Percentiles rank a stretch among this genome's conserved stretches.
These are phyloP conservation scores for Mycena kentingensis DNA, from an alignment of 768 basidiomycete genomes.

Conservation along the genomic window DNA sequence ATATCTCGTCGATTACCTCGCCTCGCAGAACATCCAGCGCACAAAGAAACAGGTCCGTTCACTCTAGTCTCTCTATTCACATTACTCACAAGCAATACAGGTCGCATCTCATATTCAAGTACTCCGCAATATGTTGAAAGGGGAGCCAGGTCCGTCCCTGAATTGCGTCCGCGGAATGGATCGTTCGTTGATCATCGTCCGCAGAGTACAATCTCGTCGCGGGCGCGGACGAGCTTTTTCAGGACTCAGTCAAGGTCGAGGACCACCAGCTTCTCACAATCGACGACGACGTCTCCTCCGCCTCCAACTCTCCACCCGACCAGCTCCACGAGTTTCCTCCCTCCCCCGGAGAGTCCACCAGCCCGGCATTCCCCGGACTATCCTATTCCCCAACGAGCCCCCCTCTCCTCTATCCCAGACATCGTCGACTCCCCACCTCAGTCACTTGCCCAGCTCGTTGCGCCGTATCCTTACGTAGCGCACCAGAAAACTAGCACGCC, in stretches of 20 bases:
- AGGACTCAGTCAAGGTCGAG: constrained; percentile 59
- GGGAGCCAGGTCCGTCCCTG: constrained; percentile 59
- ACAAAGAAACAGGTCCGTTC: constrained; percentile 66
- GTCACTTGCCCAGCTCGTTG: constrained; percentile 16
- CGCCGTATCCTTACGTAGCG: constrained; percentile 9
- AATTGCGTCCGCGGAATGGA: constrained; percentile 9
- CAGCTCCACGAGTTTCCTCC: constrained; percentile 48
- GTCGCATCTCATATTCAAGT: constrained; percentile 90
- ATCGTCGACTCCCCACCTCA: constrained; percentile 10
- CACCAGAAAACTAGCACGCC: constrained; percentile 13
- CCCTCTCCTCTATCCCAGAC: constrained; percentile 14
- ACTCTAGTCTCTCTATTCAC: not conserved
- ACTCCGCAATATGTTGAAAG: constrained; percentile 86
- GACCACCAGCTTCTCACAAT: constrained; percentile 50
- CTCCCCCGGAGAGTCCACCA: constrained; percentile 38
- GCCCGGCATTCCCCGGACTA: constrained; percentile 18
- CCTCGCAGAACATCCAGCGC: constrained; percentile 66
- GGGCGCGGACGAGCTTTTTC: constrained; percentile 73
- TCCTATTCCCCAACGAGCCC: constrained; percentile 21
- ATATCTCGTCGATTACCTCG: constrained; percentile 80
- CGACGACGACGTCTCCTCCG: constrained; percentile 45
- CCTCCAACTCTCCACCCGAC: constrained; percentile 49
- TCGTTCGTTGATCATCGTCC: constrained; percentile 19
- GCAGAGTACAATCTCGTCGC: constrained; percentile 78
- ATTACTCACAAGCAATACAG: constrained; percentile 4